Evolutionary conservation across 2,329 filamentous ascomycete species (phyloP).

Genomic region (Clarireedia hainanense): DNA sequence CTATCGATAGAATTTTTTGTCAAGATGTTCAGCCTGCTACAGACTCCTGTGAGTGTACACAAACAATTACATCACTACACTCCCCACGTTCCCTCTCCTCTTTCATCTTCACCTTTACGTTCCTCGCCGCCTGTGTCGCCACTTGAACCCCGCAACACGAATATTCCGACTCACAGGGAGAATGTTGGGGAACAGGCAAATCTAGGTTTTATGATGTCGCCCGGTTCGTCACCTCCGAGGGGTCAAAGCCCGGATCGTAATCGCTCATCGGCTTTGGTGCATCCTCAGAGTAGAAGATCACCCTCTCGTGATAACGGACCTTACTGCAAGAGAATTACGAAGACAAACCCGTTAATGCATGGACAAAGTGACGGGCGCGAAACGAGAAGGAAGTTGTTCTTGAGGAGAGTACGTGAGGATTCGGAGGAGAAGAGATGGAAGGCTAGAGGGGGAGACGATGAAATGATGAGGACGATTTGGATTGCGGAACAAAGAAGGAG

Average conservation of each 20-base stretch:
- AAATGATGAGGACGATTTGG: constrained; percentile 36
- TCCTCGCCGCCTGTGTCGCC: constrained; percentile 8
- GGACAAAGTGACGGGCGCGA: constrained; percentile 52
- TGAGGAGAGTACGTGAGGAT: constrained; percentile 57
- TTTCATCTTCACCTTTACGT: constrained; percentile 6
- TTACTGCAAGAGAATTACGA: constrained; percentile 40
- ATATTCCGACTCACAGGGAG: not conserved
- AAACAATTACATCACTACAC: constrained; percentile 7
- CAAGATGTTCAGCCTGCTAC: constrained; percentile 7
- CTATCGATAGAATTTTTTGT: too few relatives aligned
- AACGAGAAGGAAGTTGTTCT: constrained; percentile 57
- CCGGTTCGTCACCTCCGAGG: not conserved
- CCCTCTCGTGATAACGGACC: constrained; percentile 12
- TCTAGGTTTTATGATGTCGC: not conserved
- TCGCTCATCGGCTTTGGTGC: constrained; percentile 1
- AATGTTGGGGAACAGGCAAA: not conserved
- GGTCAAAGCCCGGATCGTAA: not conserved
- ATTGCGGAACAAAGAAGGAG: constrained; percentile 31
- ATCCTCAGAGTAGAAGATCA: constrained; percentile 1
- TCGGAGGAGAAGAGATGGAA: constrained; percentile 53
- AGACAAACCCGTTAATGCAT: constrained; percentile 55
- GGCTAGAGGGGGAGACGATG: constrained; percentile 55
- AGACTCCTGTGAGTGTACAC: not conserved
- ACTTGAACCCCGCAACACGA: not conserved
- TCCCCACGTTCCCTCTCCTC: constrained; percentile 8